Base-by-base conservation (phyloP, 495 filamentous ascomycete genomes). In the Darksidea phi region DNA sequence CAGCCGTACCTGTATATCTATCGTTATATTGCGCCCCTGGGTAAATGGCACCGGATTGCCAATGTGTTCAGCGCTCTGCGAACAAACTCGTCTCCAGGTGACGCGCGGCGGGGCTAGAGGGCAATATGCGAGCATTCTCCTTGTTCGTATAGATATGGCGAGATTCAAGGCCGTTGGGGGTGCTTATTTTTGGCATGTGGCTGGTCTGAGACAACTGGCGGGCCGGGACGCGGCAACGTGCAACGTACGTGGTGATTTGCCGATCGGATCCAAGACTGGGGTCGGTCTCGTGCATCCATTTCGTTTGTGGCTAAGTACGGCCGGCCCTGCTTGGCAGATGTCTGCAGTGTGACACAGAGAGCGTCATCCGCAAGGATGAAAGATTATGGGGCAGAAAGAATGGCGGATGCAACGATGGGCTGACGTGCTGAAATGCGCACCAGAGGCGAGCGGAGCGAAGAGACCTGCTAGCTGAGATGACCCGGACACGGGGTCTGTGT, bases 161-260 rank as follows among this genome's bases (percentile, higher is more conserved):
- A n/a, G n/a, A n/a, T n/a, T n/a, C n/a, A n/a, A n/a, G n/a, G n/a
- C n/a, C n/a, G n/a, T n/a, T n/a, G n/a, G n/a, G n/a, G 25, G 43
- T 42, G 51, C 32, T 42, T 63, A 57, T 51, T 63, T 56, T 52
- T 56, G 59, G 53, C 50, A 48, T 63, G 59, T 57, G 51, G 59
- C 59, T 63, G 21, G 21, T 20, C 5, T 47, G 42, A 62, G 59
- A 57, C 59, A 56, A 20, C 11, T 34, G 36, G 18, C 43, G 52
- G 59, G 21, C 51, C 52, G 46, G 52, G 42, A 61, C 52, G 59
- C 43, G 50, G 56, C 45, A 57, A 56, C 53, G 52, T 63, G 43
- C 59, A n/a, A n/a, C 47, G 20, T 54, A 51, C 50, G 41, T 62
- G 59, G 59, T 56, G 42, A 43, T 48, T 62, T 28, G 52, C 55